Conservation (phyloP, 345 rosid genomes). For the Rhizophora mangle region DNA sequence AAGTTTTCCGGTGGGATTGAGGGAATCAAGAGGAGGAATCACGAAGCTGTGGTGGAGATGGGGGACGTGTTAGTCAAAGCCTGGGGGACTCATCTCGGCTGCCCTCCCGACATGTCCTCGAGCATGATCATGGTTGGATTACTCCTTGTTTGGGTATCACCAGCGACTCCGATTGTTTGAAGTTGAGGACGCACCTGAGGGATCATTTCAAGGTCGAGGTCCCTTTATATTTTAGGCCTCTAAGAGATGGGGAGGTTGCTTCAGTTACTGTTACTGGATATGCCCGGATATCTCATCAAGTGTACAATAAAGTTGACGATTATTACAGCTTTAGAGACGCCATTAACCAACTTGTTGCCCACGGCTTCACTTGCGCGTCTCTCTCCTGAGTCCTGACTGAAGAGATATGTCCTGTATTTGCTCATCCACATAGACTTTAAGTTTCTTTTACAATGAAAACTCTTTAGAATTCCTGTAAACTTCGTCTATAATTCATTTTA, state of each 20-base stretch:
- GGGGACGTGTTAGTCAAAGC: slow-evolving; percentile 73
- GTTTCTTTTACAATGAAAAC: not conserved
- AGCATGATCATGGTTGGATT: slow-evolving; percentile 95
- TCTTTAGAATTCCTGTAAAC: not conserved
- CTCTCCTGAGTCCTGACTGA: slow-evolving; percentile 32
- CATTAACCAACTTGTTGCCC: slow-evolving; percentile 45
- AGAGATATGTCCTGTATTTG: slow-evolving; percentile 39
- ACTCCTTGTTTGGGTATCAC: slow-evolving; percentile 55
- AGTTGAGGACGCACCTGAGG: slow-evolving; percentile 66
- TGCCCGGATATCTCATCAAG: slow-evolving; percentile 81
- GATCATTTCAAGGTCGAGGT: slow-evolving; percentile 64
- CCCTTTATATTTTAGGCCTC: slow-evolving; percentile 62
- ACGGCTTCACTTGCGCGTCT: slow-evolving; percentile 52
- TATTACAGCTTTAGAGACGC: slow-evolving; percentile 73
- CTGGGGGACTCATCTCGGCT: slow-evolving; percentile 92
- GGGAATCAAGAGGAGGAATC: slow-evolving; percentile 83
- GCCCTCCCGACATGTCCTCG: slow-evolving; percentile 74
- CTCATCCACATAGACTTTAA: not conserved
- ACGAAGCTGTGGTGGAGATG: slow-evolving; percentile 71
- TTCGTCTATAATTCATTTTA: not conserved
- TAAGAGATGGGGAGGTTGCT: slow-evolving; percentile 46
- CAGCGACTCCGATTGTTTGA: slow-evolving; percentile 49
- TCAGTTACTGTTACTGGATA: slow-evolving; percentile 67
- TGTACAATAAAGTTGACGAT: slow-evolving; percentile 77
- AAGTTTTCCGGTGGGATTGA: slow-evolving; percentile 83